Evolutionary conservation across 345 rosid genomes (phyloP), one percentile per base, ranked within the genome.

Genomic region (Pistacia integerrima): DNA sequence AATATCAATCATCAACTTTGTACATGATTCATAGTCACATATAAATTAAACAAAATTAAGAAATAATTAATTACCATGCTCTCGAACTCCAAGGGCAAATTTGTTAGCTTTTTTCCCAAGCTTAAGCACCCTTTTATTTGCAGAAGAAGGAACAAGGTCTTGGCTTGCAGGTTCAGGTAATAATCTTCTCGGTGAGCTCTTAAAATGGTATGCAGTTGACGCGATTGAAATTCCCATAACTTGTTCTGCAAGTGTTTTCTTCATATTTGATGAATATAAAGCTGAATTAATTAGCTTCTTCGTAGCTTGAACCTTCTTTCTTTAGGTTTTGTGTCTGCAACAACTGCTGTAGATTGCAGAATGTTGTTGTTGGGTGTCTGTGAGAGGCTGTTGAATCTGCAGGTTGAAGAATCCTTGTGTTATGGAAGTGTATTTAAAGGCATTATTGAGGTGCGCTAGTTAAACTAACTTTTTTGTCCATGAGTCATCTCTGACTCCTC

Each of bases 11-110:
- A 48, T 66, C 63, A 20, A n/a, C n/a, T 11, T 22, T n/a, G 3
- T 30, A 30, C 33, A 30, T 30, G 33, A 30, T 30, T 30, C 33
- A 30, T 30, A 30, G 33, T 30, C 33, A 2, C 33, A 30, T 1
- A 30, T 30, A 30, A 30, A 30, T 30, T 3, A 30, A 51, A 38
- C 48, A 64, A 3, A 64, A 16, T 17, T n/a, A 64, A 7, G 69
- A 18, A 10, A 60, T 48, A 46, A 12, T 16, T 41, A 67, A 81
- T 67, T 87, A 85, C 83, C 85, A 63, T 89, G 96, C 76, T 91
- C 93, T 63, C 87, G 77, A 56, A 74, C 67, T 35, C 87, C 90
- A 63, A 72, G 77, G 7, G 85, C 86, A 76, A 90, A 87, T 52
- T 83, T 85, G 48, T 85, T 75, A 0, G 85, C 81, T 64, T 80